phyloP scores from a whole-genome alignment of 2,329 filamentous ascomycete genomes.

The Calonectria montana region DNA sequence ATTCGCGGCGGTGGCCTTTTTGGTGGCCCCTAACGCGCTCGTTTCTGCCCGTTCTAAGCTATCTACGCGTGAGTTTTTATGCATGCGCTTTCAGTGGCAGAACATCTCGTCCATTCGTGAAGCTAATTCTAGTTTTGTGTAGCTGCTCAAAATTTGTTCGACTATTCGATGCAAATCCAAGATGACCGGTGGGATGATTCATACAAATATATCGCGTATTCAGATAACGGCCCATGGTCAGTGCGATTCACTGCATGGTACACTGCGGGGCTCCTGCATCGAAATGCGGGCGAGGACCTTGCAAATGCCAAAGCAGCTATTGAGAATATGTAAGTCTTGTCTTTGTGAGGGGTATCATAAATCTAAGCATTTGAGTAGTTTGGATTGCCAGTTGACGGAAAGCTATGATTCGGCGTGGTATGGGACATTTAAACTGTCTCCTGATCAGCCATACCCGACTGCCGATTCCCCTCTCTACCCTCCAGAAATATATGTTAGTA shows the following conservation, averaged over 20 bases:
- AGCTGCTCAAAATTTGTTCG: conserved; percentile 52
- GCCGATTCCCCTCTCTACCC: conserved; percentile 47
- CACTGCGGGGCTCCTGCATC: conserved; percentile 49
- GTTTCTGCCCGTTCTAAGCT: neutral
- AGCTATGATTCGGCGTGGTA: conserved; percentile 55
- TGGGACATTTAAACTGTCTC: conserved; percentile 53
- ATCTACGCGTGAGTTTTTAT: neutral
- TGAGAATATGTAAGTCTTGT: conserved; percentile 45
- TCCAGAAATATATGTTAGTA: conserved; percentile 20
- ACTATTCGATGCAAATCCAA: conserved; percentile 53
- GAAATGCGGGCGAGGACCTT: conserved; percentile 49
- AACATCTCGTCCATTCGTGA: neutral
- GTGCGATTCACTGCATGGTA: conserved; percentile 58
- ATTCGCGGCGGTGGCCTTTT: neutral
- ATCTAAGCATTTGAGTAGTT: conserved; percentile 15
- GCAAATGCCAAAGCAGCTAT: conserved; percentile 50
- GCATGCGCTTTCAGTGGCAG: neutral
- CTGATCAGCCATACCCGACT: conserved; percentile 53
- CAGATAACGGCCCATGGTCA: conserved; percentile 55
- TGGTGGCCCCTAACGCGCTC: neutral
- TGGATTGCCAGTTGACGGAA: conserved; percentile 49
- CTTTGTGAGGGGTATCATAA: too few relatives aligned
- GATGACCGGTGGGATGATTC: conserved; percentile 54
- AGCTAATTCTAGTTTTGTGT: neutral
- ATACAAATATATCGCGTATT: conserved; percentile 56